Conservation (phyloP, 441 rosid species). For the Populus tomentosa region DNA sequence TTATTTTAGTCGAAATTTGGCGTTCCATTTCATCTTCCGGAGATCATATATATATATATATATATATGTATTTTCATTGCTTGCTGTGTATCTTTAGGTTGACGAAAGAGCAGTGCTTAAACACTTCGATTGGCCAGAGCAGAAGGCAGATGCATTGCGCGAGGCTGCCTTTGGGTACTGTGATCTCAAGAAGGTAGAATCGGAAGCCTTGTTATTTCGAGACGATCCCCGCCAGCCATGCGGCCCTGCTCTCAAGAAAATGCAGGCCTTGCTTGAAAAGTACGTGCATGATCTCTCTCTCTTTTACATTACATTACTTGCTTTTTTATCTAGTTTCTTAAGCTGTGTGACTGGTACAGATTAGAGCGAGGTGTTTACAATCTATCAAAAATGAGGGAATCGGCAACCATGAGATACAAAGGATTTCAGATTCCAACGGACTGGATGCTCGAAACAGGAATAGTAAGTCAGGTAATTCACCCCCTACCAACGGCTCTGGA, state of each 20-base stretch:
- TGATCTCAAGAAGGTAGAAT: slow-evolving; percentile 72
- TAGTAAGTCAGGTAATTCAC: slow-evolving; percentile 66
- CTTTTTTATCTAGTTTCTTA: background rate
- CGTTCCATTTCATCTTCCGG: too few species aligned
- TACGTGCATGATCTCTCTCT: slow-evolving; percentile 8
- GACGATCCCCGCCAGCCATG: slow-evolving; percentile 68
- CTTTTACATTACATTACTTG: too few species aligned
- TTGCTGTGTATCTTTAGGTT: slow-evolving; percentile 38
- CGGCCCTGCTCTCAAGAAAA: slow-evolving; percentile 21
- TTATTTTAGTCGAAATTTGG: background rate
- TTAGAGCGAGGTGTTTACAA: slow-evolving; percentile 92
- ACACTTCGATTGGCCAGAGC: slow-evolving; percentile 94
- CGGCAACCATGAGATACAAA: slow-evolving; percentile 60
- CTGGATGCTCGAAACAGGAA: slow-evolving; percentile 95
- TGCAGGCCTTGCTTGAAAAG: too few species aligned
- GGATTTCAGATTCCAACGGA: slow-evolving; percentile 69
- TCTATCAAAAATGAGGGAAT: slow-evolving; percentile 86
- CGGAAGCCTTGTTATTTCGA: slow-evolving; percentile 68
- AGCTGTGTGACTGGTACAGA: slow-evolving; percentile 26
- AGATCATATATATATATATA: too few species aligned
- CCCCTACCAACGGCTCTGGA: background rate
- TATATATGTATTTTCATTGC: too few species aligned
- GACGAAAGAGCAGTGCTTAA: slow-evolving; percentile 94
- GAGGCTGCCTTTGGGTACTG: slow-evolving; percentile 93
- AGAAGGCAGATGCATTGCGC: slow-evolving; percentile 83